phyloP scores from a whole-genome alignment of 2,329 filamentous ascomycete species.

The Aspergillus floridensis region DNA sequence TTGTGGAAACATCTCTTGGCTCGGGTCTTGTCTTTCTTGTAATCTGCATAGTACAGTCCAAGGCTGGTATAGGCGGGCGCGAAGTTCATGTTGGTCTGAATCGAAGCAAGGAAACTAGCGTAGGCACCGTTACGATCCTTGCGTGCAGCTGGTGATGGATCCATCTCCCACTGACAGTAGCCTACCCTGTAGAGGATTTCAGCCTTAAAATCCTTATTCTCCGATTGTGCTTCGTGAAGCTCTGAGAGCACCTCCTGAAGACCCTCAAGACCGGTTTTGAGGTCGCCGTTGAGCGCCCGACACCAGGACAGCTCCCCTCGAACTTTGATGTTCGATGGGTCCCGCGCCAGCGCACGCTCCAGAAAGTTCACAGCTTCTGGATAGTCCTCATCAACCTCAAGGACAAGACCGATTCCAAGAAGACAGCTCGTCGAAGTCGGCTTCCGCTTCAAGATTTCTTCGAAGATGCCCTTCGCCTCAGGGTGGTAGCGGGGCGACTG shows the following conservation, averaged over 20 bases:
- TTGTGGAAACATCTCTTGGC: constrained; percentile 94
- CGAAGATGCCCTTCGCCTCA: constrained; percentile 83
- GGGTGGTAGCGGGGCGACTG: constrained; percentile 86
- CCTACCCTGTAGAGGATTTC: constrained; percentile 85
- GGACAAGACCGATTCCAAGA: constrained; percentile 85
- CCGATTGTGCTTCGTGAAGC: constrained; percentile 60
- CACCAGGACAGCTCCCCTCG: constrained; percentile 90
- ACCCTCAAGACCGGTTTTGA: constrained; percentile 63
- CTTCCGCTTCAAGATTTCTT: constrained; percentile 74
- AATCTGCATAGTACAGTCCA: constrained; percentile 87
- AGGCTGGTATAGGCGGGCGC: constrained; percentile 89
- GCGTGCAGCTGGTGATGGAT: constrained; percentile 69
- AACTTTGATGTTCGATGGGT: constrained; percentile 72
- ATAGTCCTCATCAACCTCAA: constrained; percentile 91
- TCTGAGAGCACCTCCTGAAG: constrained; percentile 67
- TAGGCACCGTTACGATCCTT: constrained; percentile 82
- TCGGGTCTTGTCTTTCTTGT: constrained; percentile 79
- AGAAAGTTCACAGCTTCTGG: constrained; percentile 78
- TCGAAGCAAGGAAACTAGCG: constrained; percentile 72
- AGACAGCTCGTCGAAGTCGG: constrained; percentile 74
- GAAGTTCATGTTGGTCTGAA: constrained; percentile 83
- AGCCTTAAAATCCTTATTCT: constrained; percentile 70
- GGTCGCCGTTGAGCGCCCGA: constrained; percentile 76
- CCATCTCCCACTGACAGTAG: constrained; percentile 79
- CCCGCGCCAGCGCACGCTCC: constrained; percentile 68